Conservation (phyloP, 1,284 basidiomycete genomes). For the Marasmius sp. region DNA sequence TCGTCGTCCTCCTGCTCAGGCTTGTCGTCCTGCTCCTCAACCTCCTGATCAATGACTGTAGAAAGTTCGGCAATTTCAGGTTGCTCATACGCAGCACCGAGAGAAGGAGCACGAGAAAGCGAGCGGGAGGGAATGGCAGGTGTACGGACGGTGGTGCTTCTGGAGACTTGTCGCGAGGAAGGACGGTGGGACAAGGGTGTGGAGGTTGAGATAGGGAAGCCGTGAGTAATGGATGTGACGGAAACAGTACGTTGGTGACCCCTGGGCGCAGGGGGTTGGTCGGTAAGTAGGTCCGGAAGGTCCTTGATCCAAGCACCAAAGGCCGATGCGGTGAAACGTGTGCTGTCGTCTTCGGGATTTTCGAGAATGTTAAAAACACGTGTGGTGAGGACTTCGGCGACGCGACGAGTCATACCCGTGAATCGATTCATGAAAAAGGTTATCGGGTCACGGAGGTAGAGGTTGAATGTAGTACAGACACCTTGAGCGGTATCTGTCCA, state of each 20-base stretch:
- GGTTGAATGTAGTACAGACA: conserved; percentile 80
- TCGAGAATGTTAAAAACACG: conserved; percentile 86
- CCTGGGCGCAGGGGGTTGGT: conserved; percentile 29
- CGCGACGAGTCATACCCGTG: conserved; percentile 85
- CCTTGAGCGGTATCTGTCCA: conserved; percentile 91
- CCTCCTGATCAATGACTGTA: conserved; percentile 54
- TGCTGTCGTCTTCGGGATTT: conserved; percentile 51
- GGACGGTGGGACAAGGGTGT: conserved; percentile 70
- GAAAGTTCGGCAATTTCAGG: conserved; percentile 42
- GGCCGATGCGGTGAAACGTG: conserved; percentile 76
- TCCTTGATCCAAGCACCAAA: conserved; percentile 87
- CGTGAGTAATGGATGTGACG: conserved; percentile 55
- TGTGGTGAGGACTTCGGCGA: conserved; percentile 85
- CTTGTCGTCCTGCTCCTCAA: conserved; percentile 39
- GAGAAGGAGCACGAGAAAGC: conserved; percentile 59
- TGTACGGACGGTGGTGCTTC: conserved; percentile 40
- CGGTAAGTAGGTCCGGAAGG: conserved; percentile 71
- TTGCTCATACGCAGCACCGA: conserved; percentile 54
- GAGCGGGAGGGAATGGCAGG: conserved; percentile 53
- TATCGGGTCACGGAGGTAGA: conserved; percentile 79
- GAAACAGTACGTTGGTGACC: conserved; percentile 51
- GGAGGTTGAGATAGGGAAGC: conserved; percentile 58
- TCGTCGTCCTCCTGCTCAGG: conserved; percentile 37
- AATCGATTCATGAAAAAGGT: conserved; percentile 89
- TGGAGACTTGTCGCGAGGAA: conserved; percentile 56